Base-by-base conservation (phyloP, 768 basidiomycete genomes). In the Agrocybe pediades region DNA sequence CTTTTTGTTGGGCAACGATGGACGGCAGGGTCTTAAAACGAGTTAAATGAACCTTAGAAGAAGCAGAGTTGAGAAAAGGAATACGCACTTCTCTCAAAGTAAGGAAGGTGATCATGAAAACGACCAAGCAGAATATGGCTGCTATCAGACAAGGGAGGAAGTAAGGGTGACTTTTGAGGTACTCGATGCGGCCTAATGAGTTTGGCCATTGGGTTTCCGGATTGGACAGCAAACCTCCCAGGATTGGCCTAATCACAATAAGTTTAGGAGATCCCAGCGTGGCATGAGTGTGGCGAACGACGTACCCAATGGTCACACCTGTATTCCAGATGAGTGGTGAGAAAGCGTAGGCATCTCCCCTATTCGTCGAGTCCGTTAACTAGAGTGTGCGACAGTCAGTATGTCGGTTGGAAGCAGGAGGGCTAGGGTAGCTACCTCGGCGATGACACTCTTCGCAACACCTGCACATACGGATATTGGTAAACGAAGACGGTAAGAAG, bases 191-290 rank as follows among this genome's bases (percentile, higher is more conserved):
- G 9, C 86, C 86, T 51, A 90, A 81, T 1, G 77, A 61, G 23
- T 70, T 57, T 4, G 87, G 87, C 72, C 87, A 90, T 27, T 76
- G 78, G 40, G 60, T 76, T 13, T 75, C 80, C 1, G 89, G 84
- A 39, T 79, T 78, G 4, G 86, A 80, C 3, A 91, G 66, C 6
- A 78, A 55, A 20, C 89, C 89, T 27, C 88, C 88, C 2, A 89
- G 69, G 23, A 83, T 72, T n/a, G 88, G 88, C 1, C 88, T 88
- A 39, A n/a, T 15, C 16, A 65, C 16, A 63, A 13, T n/a, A n/a
- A n/a, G n/a, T n/a, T n/a, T n/a, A n/a, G n/a, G n/a, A n/a, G n/a
- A n/a, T n/a, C n/a, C n/a, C n/a, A n/a, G n/a, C n/a, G n/a, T n/a
- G n/a, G n/a, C n/a, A n/a, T n/a, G n/a, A n/a, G n/a, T n/a, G n/a